Base-by-base conservation (phyloP, 306 rosid species). In the Astragalus membranaceus region DNA sequence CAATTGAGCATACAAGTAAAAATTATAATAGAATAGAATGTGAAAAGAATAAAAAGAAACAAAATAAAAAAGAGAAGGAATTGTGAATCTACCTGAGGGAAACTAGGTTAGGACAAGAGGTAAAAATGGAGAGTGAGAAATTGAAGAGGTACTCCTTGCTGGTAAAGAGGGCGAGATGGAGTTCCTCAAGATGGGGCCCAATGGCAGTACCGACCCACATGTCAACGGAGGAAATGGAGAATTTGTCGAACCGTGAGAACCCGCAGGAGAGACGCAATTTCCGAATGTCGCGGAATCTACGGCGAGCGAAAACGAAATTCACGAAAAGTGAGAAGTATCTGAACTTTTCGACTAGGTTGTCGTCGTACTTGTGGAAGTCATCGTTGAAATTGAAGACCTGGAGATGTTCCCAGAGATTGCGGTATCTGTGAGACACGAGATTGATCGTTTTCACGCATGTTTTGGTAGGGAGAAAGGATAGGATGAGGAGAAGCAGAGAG, bases 381-480 rank as follows among this genome's bases (percentile, higher is more conserved):
- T 5, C 42, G 0, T 36, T 6, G 23, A 58, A 58, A 23, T 58
- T 11, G 3, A 58, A 17, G 10, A 35, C 44, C 15, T 58, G 43
- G 3, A 58, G 23, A 4, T 58, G 26, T 8, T 33, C 7, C 44
- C 64, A 58, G 44, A 58, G 23, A 23, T 58, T 10, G 23, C 44
- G 47, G n/a, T 12, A 42, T 12, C 12, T 42, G n/a, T 12, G 47
- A 42, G 47, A 42, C n/a, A 42, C 4, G 2, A 42, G 4, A 12
- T 12, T 32, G 2, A 32, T 42, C 1, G 47, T 42, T 1, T 11
- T 4, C n/a, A 42, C n/a, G 47, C 69, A 23, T 15, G 51, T 32
- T 49, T 39, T 64, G 43, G 69, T 65, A 1, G 78, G 29, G 5
- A 72, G 64, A 26, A 64, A 72, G 1, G 73, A 55, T n/a, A 78